Evolutionary conservation across 164 flowering plant genomes (phyloP).

Genomic region (Taxillus chinensis): DNA sequence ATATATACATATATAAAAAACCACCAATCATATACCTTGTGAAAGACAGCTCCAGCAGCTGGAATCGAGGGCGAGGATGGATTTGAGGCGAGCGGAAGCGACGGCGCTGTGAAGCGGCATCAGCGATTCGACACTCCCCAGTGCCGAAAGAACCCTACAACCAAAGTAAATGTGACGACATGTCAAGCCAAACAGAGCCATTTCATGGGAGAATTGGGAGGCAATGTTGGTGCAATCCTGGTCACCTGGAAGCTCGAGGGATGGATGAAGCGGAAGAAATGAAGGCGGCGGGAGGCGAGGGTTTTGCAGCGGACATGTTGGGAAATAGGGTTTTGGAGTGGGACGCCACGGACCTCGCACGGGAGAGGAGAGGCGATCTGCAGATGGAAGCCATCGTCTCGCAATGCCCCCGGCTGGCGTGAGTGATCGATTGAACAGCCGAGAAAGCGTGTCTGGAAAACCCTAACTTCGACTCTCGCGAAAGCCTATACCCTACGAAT

Average conservation of each 20-base stretch:
- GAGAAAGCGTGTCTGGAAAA: too few relatives aligned
- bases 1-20: too few relatives aligned
- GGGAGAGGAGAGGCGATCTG: slow-evolving; percentile 31
- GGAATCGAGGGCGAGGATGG: slow-evolving; percentile 54
- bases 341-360: slow-evolving; percentile 25
- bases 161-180: not conserved
- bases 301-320: slow-evolving; percentile 10
- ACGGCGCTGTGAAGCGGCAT: slow-evolving; percentile 67
- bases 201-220: not conserved
- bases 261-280: slow-evolving; percentile 21
- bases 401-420: not conserved
- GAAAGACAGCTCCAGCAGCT: slow-evolving; percentile 78
- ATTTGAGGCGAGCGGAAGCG: slow-evolving; percentile 63
- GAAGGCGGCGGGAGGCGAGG: slow-evolving; percentile 20
- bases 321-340: slow-evolving; percentile 22
- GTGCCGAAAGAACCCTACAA: slow-evolving; percentile 17
- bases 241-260: slow-evolving; percentile 27
- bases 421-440: too few relatives aligned
- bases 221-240: not conserved
- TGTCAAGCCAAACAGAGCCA: not conserved
- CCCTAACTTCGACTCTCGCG: too few relatives aligned
- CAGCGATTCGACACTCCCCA: slow-evolving; percentile 52
- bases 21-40: slow-evolving; percentile 26
- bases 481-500: too few relatives aligned
- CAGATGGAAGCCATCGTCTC: slow-evolving; percentile 27